A percentile compares a stretch with the other conserved stretches of the same genome.
phyloP scores from a whole-genome alignment of 179 eudicot species.

The Dionaea muscipula region DNA sequence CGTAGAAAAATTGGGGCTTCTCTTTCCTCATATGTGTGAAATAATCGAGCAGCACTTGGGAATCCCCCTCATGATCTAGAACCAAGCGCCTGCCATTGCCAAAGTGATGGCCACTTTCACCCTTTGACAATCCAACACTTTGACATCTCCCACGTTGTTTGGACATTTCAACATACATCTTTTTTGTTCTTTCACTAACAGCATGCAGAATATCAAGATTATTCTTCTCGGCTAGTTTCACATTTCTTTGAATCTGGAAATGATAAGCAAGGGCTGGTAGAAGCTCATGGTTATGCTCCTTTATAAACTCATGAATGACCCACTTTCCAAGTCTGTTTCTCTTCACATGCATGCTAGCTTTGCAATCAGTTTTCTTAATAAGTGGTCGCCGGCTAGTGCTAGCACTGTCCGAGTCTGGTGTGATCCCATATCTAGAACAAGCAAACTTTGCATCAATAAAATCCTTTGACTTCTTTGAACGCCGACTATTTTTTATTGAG shows the following conservation, averaged over 20 bases:
- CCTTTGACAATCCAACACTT: constrained; percentile 20
- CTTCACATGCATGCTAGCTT: constrained; percentile 71
- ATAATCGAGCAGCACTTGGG: constrained; percentile 39
- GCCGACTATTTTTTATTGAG: constrained; percentile 86
- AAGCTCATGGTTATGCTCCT: constrained; percentile 63
- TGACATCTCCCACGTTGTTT: constrained; percentile 30
- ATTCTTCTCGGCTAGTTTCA: constrained; percentile 21
- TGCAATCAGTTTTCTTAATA: constrained; percentile 56
- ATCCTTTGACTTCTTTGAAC: constrained; percentile 84
- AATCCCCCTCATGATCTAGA: constrained; percentile 35
- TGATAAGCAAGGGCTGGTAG: constrained; percentile 43
- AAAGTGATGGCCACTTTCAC: constrained; percentile 17
- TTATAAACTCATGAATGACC: constrained; percentile 53
- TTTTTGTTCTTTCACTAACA: constrained; percentile 65
- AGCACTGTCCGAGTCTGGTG: constrained; percentile 12
- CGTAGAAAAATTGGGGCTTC: constrained; percentile 33
- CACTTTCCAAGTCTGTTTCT: constrained; percentile 54
- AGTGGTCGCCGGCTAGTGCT: constrained; percentile 37
- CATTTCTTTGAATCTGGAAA: constrained; percentile 43
- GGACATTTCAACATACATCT: constrained; percentile 41
- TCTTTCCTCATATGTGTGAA: constrained; percentile 24
- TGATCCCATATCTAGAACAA: constrained; percentile 94
- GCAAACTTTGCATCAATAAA: constrained; percentile 95
- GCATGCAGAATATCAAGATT: constrained; percentile 60
- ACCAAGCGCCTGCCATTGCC: constrained; percentile 28